Base-by-base conservation (phyloP, 257 asterid species). In the Galeopsis tetrahit region DNA sequence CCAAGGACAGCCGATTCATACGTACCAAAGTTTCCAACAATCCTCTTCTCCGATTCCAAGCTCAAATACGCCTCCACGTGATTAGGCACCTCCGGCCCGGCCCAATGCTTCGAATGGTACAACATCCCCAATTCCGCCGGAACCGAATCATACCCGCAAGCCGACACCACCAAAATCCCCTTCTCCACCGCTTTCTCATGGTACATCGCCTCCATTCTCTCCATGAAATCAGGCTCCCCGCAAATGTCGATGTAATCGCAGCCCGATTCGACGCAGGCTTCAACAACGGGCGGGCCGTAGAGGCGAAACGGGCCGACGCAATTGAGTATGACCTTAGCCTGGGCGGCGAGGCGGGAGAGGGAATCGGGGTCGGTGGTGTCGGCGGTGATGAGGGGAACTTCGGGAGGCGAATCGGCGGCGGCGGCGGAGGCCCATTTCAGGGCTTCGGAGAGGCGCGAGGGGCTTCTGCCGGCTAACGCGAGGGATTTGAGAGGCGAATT, bases 151-250 rank as follows among this genome's bases (percentile, higher is more conserved):
- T 86, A 91, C 73, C 98, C 98, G 49, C 97, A 93, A 34, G 91
- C 98, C 10, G 96, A 91, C 59, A 93, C 63, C 0, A 93, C 83
- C 84, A 93, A 78, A 3, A 85, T 76, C 3, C 96, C 94, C 68
- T 64, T 87, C 80, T 85, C 90, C 76, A 15, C 83, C 17, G 92
- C 98, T 72, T 82, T 81, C 48, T 80, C 90, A 46, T 87, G 91
- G 80, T 81, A 89, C 42, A 5, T 7, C 0, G 79, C 81, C 77
- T 91, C 98, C 87, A 88, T 84, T 69, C 74, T 84, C 91, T 93
- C 98, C 97, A 91, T 91, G 73, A 93, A 91, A 79, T 91, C 98
- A 5, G 96, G 94, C 73, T 93, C 98, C 15, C 97, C 98, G 36
- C 86, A 81, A 10, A 93, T 91, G 66, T 93, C 98, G 75, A 93